Percentiles rank a stretch among this genome's conserved stretches.
These are phyloP conservation scores for Eucalyptus tenuipes DNA, from an alignment of 345 rosid genomes.

Conservation along the genomic window DNA sequence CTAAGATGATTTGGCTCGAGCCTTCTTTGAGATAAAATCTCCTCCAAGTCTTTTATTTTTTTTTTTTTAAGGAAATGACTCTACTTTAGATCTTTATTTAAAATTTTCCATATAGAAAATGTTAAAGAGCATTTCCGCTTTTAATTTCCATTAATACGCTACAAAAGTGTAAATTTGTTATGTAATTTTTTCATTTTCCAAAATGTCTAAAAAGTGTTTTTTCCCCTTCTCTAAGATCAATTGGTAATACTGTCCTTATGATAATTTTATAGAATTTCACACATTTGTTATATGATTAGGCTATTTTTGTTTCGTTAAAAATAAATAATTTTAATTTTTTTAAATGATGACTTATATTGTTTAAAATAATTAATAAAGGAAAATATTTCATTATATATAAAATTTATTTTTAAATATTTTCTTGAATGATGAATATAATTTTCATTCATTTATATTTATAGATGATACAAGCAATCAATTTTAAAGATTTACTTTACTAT, in stretches of 20 bases:
- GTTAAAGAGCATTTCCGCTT: accelerated
- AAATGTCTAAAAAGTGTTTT: not conserved
- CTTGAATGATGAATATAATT: not conserved
- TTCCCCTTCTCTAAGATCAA: not conserved
- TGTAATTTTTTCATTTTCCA: not conserved
- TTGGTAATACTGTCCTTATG: not conserved
- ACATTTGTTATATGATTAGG: not conserved
- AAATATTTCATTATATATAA: not conserved
- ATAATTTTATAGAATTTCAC: not conserved
- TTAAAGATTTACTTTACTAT: not conserved
- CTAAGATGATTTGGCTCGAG: no score
- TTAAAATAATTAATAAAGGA: not conserved
- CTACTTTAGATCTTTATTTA: no score
- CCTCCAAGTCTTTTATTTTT: no score
- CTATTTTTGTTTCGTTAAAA: not conserved
- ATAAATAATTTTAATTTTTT: not conserved
- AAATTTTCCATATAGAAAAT: no score
- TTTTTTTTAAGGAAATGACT: no score
- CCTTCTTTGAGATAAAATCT: no score
- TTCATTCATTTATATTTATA: not conserved
- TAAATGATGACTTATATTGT: not conserved
- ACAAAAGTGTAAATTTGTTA: not conserved
- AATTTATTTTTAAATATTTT: not conserved
- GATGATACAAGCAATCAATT: not conserved
- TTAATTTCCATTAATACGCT: not conserved